Evolutionary conservation across 1,284 basidiomycete species (phyloP).

Genomic region (Heliocybe sulcata): DNA sequence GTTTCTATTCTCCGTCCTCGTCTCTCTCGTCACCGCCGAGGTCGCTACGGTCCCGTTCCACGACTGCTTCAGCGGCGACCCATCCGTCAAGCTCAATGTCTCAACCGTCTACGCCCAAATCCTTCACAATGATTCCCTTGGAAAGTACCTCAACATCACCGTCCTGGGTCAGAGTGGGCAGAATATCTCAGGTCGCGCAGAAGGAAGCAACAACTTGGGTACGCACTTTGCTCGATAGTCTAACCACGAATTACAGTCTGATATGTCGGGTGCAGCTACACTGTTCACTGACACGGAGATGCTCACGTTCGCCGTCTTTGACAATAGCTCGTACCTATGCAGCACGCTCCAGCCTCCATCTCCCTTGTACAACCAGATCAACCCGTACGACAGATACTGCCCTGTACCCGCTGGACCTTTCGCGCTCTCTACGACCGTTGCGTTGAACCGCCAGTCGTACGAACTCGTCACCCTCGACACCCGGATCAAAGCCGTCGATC

Average conservation of each 20-base stretch:
- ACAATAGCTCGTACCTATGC: constrained; percentile 72
- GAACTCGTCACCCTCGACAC: constrained; percentile 82
- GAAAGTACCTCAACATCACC: constrained; percentile 55
- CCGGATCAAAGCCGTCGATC: constrained; percentile 83
- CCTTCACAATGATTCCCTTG: constrained; percentile 34
- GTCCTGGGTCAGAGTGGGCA: constrained; percentile 53
- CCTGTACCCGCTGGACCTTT: constrained; percentile 71
- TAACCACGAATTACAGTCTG: not conserved
- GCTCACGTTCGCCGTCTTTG: constrained; percentile 69
- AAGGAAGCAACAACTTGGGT: constrained; percentile 60
- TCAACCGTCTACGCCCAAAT: constrained; percentile 72
- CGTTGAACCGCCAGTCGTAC: constrained; percentile 55
- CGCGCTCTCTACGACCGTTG: constrained; percentile 74
- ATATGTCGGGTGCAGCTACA: constrained; percentile 54
- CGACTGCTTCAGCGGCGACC: constrained; percentile 55
- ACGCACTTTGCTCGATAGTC: constrained; percentile 20
- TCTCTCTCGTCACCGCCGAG: constrained; percentile 6
- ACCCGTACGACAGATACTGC: constrained; percentile 49
- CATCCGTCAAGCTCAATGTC: constrained; percentile 55
- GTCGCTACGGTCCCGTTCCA: constrained; percentile 23
- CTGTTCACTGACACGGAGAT: constrained; percentile 78
- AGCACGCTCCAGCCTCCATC: constrained; percentile 67
- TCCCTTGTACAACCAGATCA: constrained; percentile 43
- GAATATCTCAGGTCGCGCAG: constrained; percentile 52
- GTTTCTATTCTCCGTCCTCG: not conserved